Percentiles rank a stretch among this genome's conserved stretches.
Conservation (phyloP, 495 filamentous ascomycete species). For the Podospora sp. region DNA sequence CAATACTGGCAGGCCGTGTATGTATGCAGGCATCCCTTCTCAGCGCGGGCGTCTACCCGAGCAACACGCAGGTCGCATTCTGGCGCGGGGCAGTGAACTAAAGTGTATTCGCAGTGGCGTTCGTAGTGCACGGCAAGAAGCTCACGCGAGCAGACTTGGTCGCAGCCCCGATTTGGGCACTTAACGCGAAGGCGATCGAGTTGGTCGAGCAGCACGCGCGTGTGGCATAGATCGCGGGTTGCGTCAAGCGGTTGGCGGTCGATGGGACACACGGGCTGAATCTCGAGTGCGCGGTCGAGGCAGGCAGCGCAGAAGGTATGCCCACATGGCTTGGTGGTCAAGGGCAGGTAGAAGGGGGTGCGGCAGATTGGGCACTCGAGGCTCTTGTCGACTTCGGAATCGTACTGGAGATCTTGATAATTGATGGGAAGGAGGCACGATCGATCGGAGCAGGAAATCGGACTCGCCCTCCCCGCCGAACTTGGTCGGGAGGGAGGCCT, state of each 20-base stretch:
- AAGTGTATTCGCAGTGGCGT: conserved; percentile 70
- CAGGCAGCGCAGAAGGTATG: conserved; percentile 73
- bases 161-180: conserved; percentile 74
- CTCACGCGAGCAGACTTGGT: conserved; percentile 61
- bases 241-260: conserved; percentile 50
- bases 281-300: conserved; percentile 60
- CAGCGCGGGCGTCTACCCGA: conserved; percentile 36
- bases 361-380: conserved; percentile 85
- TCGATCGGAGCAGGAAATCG: conserved; percentile 16
- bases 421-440: conserved; percentile 46
- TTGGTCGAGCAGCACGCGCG: conserved; percentile 56
- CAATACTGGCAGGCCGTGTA: conserved; percentile 51
- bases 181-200: conserved; percentile 75
- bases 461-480: conserved; percentile 5
- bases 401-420: conserved; percentile 70
- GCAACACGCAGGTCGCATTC: conserved; percentile 45
- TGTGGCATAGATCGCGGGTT: conserved; percentile 28
- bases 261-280: conserved; percentile 52
- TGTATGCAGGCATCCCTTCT: conserved; percentile 54
- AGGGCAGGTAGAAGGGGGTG: conserved; percentile 69
- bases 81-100: conserved; percentile 63
- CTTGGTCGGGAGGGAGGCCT: conserved; percentile 11
- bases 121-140: conserved; percentile 74
- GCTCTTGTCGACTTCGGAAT: conserved; percentile 69
- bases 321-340: conserved; percentile 67